Conservation (phyloP, 306 rosid species). For the Fagus sylvatica region DNA sequence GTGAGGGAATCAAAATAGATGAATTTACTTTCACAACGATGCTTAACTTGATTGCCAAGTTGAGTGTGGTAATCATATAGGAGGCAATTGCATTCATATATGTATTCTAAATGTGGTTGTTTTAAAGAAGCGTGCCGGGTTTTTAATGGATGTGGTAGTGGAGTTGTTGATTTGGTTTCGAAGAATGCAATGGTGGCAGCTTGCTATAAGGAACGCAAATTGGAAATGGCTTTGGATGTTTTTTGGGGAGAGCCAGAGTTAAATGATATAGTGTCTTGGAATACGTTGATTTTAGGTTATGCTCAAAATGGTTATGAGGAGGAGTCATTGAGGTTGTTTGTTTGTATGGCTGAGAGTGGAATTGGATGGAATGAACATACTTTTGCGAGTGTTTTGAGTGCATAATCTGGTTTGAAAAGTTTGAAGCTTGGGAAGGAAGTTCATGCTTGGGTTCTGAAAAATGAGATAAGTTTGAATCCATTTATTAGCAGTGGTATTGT, state of each 20-base stretch:
- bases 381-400: slow-evolving; percentile 64
- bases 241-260: slow-evolving; percentile 46
- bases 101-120: slow-evolving; percentile 76
- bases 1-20: slow-evolving; percentile 46
- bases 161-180: slow-evolving; percentile 51
- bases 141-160: slow-evolving; percentile 34
- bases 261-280: slow-evolving; percentile 72
- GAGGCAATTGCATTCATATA: slow-evolving; percentile 71
- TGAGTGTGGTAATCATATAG: slow-evolving; percentile 45
- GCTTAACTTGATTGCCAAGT: slow-evolving; percentile 64
- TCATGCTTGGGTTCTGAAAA: slow-evolving; percentile 68
- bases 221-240: slow-evolving; percentile 59
- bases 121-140: slow-evolving; percentile 52
- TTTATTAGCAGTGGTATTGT: slow-evolving; percentile 66
- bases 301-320: slow-evolving; percentile 55
- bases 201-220: slow-evolving; percentile 70
- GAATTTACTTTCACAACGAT: slow-evolving; percentile 62
- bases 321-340: slow-evolving; percentile 54
- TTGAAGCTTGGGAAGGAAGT: slow-evolving; percentile 56
- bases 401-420: slow-evolving; percentile 58
- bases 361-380: slow-evolving; percentile 59
- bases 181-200: slow-evolving; percentile 82
- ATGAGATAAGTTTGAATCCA: slow-evolving; percentile 42
- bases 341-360: slow-evolving; percentile 49
- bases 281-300: slow-evolving; percentile 73